phyloP scores from a whole-genome alignment of 352 stramenopile genomes.

The Phytophthora hybrid region DNA sequence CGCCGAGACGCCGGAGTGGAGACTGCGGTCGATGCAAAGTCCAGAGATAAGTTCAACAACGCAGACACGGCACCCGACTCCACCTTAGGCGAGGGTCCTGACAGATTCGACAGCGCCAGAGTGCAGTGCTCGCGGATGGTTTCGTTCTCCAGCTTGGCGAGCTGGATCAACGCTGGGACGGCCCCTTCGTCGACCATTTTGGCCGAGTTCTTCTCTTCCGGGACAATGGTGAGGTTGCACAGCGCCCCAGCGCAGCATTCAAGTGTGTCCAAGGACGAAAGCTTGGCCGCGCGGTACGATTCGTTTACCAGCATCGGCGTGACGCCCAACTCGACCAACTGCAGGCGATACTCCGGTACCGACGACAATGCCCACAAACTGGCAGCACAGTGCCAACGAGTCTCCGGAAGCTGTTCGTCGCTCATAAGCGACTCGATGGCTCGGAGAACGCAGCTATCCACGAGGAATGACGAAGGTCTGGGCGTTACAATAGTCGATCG shows the following conservation, averaged over 20 bases:
- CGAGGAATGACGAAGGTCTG: constrained; percentile 36
- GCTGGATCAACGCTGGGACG: constrained; percentile 57
- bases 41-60: constrained; percentile 61
- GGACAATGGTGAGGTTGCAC: constrained; percentile 65
- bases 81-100: constrained; percentile 69
- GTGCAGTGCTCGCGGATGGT: constrained; percentile 76
- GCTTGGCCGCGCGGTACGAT: constrained; percentile 37
- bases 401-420: constrained; percentile 52
- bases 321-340: constrained; percentile 59
- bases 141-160: constrained; percentile 46
- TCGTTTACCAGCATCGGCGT: constrained; percentile 60
- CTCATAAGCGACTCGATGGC: constrained; percentile 53
- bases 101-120: constrained; percentile 77
- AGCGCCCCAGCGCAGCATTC: constrained; percentile 70
- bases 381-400: constrained; percentile 65
- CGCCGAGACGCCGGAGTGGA: constrained; percentile 7
- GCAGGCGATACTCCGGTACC: constrained; percentile 47
- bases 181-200: constrained; percentile 74
- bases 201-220: constrained; percentile 42
- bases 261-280: constrained; percentile 43
- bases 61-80: constrained; percentile 72
- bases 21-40: constrained; percentile 7
- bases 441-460: constrained; percentile 43
- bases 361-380: constrained; percentile 67
- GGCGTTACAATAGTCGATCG: constrained; percentile 10